A percentile compares a stretch with the other conserved stretches of the same genome.
Evolutionary conservation across 352 stramenopile genomes (phyloP).

Genomic region (Phytophthora pseudosyringae): DNA sequence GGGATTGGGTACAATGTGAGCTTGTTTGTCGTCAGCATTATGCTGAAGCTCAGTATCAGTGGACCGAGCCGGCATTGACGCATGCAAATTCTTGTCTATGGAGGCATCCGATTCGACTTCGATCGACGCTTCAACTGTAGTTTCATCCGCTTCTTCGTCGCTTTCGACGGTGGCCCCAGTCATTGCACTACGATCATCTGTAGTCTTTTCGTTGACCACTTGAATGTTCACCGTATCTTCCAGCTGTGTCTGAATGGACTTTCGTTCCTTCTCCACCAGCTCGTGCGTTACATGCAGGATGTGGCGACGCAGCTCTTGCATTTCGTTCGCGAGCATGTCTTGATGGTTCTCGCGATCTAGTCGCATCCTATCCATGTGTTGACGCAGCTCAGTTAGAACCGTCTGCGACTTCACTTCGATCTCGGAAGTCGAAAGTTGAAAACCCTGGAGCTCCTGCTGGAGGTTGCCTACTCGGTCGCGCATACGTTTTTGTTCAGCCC

Average conservation of each 20-base stretch:
- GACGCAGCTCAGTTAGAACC: slow-evolving; percentile 56
- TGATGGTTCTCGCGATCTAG: slow-evolving; percentile 62
- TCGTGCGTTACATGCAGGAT: slow-evolving; percentile 59
- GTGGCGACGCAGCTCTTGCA: slow-evolving; percentile 62
- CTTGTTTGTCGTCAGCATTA: not conserved
- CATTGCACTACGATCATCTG: not conserved
- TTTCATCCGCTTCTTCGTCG: slow-evolving; percentile 3
- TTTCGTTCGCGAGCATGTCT: slow-evolving; percentile 67
- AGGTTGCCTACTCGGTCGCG: slow-evolving; percentile 49
- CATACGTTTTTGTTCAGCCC: slow-evolving; percentile 52
- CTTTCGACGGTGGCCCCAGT: not conserved
- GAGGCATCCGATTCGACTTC: not conserved
- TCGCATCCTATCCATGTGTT: slow-evolving; percentile 55
- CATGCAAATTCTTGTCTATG: not conserved
- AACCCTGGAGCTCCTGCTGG: slow-evolving; percentile 59
- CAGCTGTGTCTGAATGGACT: slow-evolving; percentile 51
- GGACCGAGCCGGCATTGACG: not conserved
- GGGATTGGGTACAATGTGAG: not conserved
- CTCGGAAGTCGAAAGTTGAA: slow-evolving; percentile 49
- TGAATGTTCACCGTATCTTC: slow-evolving; percentile 38
- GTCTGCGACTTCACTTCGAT: slow-evolving; percentile 66
- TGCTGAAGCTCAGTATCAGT: not conserved
- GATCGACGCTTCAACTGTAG: not conserved
- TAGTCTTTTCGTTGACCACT: slow-evolving; percentile 6
- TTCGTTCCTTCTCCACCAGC: slow-evolving; percentile 60